These are phyloP conservation scores for Globisporangium solare DNA, from an alignment of 352 stramenopile genomes.

Conservation along the genomic window DNA sequence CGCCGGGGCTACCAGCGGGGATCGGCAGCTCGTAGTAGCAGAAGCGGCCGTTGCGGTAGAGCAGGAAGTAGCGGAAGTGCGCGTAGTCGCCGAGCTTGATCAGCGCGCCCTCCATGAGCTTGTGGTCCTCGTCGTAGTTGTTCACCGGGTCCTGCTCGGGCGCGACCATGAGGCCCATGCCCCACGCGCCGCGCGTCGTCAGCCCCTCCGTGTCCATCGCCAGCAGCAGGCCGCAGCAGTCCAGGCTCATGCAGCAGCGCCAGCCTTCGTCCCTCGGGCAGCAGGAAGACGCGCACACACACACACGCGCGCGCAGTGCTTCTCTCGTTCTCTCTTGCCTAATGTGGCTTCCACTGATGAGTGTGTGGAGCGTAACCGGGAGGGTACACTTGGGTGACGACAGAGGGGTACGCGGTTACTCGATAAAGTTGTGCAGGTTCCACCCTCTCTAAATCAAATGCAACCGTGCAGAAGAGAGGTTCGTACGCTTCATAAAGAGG, in stretches of 20 bases:
- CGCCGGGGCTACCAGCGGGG: slow-evolving; percentile 21
- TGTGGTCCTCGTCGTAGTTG: slow-evolving; percentile 83
- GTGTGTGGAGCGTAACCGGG: no score
- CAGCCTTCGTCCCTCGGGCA: no score
- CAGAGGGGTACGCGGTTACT: no score
- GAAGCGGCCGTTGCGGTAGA: slow-evolving; percentile 77
- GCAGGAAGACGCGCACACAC: no score
- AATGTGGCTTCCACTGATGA: no score
- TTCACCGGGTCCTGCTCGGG: slow-evolving; percentile 54
- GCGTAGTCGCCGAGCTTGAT: slow-evolving; percentile 86
- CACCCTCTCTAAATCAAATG: no score
- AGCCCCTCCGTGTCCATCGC: slow-evolving; percentile 10
- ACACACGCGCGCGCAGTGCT: no score
- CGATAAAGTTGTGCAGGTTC: no score
- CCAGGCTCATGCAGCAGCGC: slow-evolving; percentile 4
- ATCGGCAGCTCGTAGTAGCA: slow-evolving; percentile 87
- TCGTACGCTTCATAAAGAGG: no score
- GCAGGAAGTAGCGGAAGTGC: slow-evolving; percentile 83
- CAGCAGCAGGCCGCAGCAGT: slow-evolving; percentile 8
- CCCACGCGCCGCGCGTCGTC: slow-evolving; percentile 10
- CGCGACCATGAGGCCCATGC: slow-evolving; percentile 11
- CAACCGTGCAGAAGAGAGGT: no score
- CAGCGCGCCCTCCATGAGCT: slow-evolving; percentile 81
- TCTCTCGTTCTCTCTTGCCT: no score
- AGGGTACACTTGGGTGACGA: no score